Evolutionary conservation across 371 early-diverging fungal genomes (phyloP).

Genomic region (Lichtheimia ornata): DNA sequence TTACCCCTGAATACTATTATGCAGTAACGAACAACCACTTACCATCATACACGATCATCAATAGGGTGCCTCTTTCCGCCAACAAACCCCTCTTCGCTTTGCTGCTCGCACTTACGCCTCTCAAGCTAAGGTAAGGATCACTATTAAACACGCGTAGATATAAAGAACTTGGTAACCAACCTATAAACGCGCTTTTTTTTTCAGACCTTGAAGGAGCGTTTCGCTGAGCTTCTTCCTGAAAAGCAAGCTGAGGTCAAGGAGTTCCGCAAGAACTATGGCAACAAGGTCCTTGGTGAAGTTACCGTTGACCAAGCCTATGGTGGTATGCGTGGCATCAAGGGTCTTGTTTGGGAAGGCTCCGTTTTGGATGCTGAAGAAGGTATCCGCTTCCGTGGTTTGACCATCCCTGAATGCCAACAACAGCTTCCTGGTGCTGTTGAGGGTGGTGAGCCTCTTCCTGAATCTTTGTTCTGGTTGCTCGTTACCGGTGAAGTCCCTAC

Average conservation of each 20-base stretch:
- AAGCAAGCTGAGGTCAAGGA: conserved; percentile 94
- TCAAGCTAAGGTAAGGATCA: conserved; percentile 39
- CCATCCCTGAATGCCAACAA: conserved; percentile 96
- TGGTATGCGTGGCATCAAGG: conserved; percentile 99
- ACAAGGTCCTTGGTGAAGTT: conserved; percentile 88
- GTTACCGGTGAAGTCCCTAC: conserved; percentile 98
- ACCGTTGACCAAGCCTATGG: conserved; percentile 98
- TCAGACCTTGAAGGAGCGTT: conserved; percentile 88
- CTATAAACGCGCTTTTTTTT: neutral
- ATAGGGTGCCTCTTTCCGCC: conserved; percentile 32
- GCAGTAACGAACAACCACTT: too few species aligned
- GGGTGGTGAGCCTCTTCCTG: conserved; percentile 94
- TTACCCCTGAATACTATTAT: neutral
- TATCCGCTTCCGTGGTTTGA: conserved; percentile 96
- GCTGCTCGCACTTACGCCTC: conserved; percentile 48
- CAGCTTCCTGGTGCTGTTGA: conserved; percentile 84
- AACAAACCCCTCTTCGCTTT: conserved; percentile 32
- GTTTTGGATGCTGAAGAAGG: conserved; percentile 98
- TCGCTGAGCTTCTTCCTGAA: conserved; percentile 91
- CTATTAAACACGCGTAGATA: neutral
- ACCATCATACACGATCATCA: too few species aligned
- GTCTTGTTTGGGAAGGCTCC: conserved; percentile 97
- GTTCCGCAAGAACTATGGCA: conserved; percentile 88
- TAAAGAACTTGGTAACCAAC: neutral
- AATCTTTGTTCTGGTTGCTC: conserved; percentile 97